A percentile compares a stretch with the other conserved stretches of the same genome.
Conservation (phyloP, 768 basidiomycete genomes). For the Crepidotus variabilis region DNA sequence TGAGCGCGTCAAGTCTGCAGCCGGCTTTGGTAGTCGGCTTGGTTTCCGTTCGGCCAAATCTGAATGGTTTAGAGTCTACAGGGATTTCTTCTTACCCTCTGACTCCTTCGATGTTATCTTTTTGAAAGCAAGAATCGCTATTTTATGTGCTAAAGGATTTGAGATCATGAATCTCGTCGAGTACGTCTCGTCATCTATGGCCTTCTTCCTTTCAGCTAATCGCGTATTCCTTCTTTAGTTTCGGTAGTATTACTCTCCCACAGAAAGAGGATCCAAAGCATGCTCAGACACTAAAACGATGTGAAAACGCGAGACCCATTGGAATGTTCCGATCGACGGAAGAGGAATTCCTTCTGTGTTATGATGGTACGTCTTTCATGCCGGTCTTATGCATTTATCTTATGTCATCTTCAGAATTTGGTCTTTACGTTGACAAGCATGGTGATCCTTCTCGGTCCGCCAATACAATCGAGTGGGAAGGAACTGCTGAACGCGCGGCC, state of each 20-base stretch:
- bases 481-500: constrained; percentile 83
- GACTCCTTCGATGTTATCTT: constrained; percentile 91
- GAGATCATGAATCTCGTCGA: constrained; percentile 97
- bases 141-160: constrained; percentile 91
- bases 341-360: constrained; percentile 91
- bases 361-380: constrained; percentile 70
- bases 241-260: constrained; percentile 88
- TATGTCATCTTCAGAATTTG: constrained; percentile 61
- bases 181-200: constrained; percentile 40
- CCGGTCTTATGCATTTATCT: background rate
- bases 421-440: constrained; percentile 91
- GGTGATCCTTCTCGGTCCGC: constrained; percentile 78
- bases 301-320: constrained; percentile 81
- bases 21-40: constrained; percentile 67
- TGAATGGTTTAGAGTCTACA: constrained; percentile 94
- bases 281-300: constrained; percentile 75
- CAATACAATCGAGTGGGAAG: constrained; percentile 93
- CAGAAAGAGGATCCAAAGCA: constrained; percentile 67
- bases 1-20: constrained; percentile 67
- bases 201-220: background rate
- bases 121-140: constrained; percentile 89
- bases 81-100: constrained; percentile 91
- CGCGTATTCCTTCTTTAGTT: constrained; percentile 37
- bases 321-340: constrained; percentile 94
- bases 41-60: constrained; percentile 77